Evolutionary conservation across 805 yeast species (phyloP), one percentile per base, ranked within the genome.

Genomic region (Spathaspora passalidarum): DNA sequence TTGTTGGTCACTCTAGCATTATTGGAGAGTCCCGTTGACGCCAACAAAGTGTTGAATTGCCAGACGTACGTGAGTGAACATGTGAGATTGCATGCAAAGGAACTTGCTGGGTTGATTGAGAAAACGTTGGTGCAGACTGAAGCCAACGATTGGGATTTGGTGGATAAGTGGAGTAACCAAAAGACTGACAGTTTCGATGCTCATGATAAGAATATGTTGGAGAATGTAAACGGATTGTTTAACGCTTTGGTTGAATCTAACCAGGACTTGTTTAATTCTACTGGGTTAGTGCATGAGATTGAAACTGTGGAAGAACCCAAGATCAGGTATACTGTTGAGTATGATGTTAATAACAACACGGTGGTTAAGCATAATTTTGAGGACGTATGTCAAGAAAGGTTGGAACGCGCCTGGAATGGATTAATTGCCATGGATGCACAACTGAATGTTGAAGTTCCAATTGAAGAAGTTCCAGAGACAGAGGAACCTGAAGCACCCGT

Each of bases 1-100:
- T 62, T 84, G 11, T 59, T 94, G 32, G 82, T 84, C 0, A 74
- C 84, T 0, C 62, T 94, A 38, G 82, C 82, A 4, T 66, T 76
- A 3, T 54, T 75, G 32, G 65, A 73, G 7, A 52, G 42, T 23
- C 95, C 97, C 3, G 73, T 76, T 0, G 83, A 80, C 45, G 65
- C 80, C 0, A 66, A 73, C 4, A 82, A 81, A 20, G 79, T 87
- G 4, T 58, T 81, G 41, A 69, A 75, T 25, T 72, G 67, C 20
- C 73, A 70, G 45, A 72, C 63, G 47, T 71, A 64, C 47, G 69
- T 73, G 38, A 74, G 82, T 18, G 84, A 79, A 44, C 70, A 65
- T 52, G 83, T 87, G 4, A 72, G 94, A 41, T 60, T 76, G 18
- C 74, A 78, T 57, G 77, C 86, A 1, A 74, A 75, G 47, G 78